Base-by-base conservation (phyloP, 1,139 yeast genomes). In the Saccharomyces hybrid region DNA sequence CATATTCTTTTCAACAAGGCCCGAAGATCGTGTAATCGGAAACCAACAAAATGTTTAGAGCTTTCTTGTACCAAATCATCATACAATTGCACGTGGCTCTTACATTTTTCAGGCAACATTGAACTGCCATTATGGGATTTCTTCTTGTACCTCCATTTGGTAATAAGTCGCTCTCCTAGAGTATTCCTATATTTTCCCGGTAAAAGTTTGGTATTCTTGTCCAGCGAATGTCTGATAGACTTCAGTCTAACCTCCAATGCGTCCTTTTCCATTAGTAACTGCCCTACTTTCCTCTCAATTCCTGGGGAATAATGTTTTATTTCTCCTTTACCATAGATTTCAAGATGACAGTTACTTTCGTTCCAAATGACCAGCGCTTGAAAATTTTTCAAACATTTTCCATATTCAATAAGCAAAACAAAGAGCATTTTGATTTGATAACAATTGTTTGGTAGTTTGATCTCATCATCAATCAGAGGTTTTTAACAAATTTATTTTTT, bases 41-140 rank as follows among this genome's bases (percentile, higher is more conserved):
- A 53, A 11, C 57, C 58, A 16, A 42, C 51, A 32, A 28, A 56
- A 20, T 50, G 41, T 16, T 28, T 42, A 16, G 49, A 49, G 4
- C 54, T 53, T 2, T 50, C 28, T 5, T 57, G 56, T 26, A 57
- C 57, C 25, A 52, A 30, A 48, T 56, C 55, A 6, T 52, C 55
- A 30, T 56, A 57, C 23, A 53, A 50, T 20, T 54, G 48, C 8
- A 34, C 34, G 30, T 27, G 32, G 5, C 41, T 53, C 47, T 52
- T 50, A 13, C 44, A 38, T 9, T 20, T 38, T 38, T 38, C 13
- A 16, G 44, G 44, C 23, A 38, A 26, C 25, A 38, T 38, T 38
- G 44, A 38, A 20, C 25, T 38, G 6, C 25, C 44, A 23, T 38
- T 13, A 38, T 38, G 11, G 11, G 44, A 5, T 38, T 38, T 38